A percentile compares a stretch with the other conserved stretches of the same genome.
Conservation (phyloP, 192 early-diverging fungal genomes). For the Rhizophagus prolifer region DNA sequence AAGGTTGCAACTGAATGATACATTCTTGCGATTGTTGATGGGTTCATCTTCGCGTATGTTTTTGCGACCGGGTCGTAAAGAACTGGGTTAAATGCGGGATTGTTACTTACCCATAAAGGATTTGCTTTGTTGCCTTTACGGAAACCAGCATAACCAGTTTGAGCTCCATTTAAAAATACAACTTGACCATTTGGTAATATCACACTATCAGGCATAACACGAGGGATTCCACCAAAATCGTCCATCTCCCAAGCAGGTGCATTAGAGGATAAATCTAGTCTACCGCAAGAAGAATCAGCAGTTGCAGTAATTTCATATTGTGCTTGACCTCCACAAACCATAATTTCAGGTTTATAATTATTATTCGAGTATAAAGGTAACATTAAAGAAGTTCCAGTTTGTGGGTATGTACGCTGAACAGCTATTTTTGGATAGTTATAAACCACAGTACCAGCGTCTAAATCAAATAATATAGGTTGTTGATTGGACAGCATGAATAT, state of each 20-base stretch:
- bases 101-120: background rate
- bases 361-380: conserved; percentile 54
- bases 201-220: conserved; percentile 52
- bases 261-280: conserved; percentile 43
- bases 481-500: conserved; percentile 54
- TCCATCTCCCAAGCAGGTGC: conserved; percentile 57
- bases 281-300: conserved; percentile 47
- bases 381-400: conserved; percentile 55
- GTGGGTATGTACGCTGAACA: conserved; percentile 54
- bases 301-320: conserved; percentile 21
- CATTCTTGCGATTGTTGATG: conserved; percentile 44
- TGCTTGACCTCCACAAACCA: conserved; percentile 61
- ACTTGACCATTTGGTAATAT: conserved; percentile 52
- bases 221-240: conserved; percentile 36
- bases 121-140: background rate
- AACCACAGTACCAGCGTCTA: conserved; percentile 40
- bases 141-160: conserved; percentile 54
- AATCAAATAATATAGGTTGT: conserved; percentile 52
- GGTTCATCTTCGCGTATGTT: conserved; percentile 35
- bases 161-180: conserved; percentile 59
- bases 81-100: conserved; percentile 37
- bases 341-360: conserved; percentile 53
- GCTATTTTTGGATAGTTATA: conserved; percentile 45
- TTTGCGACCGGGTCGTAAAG: conserved; percentile 25
- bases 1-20: conserved; percentile 26